Base-by-base conservation (phyloP, 179 eudicot species). In the Silene coronaria region DNA sequence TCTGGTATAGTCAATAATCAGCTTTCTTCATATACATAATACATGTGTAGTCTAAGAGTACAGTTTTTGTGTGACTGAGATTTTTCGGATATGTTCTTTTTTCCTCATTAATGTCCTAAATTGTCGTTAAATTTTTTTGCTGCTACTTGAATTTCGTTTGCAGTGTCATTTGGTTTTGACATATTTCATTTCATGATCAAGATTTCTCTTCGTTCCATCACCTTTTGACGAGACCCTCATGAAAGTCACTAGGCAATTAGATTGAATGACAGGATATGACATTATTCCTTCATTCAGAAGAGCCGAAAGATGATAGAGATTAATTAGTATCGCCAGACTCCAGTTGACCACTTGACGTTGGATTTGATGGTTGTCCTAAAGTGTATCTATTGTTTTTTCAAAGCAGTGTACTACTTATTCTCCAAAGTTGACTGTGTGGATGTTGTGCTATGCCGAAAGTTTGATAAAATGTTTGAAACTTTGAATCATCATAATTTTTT, bases 161-260 rank as follows among this genome's bases (percentile, higher is more conserved):
- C 16, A 42, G 16, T 68, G 3, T 42, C 27, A 21, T 38, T 24
- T 21, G 4, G 24, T 62, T 67, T 68, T 42, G 26, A 28, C 42
- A 17, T 38, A n/a, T 21, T 67, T 4, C 30, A 13, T 42, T 21
- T 68, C 26, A 12, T 68, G 53, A 42, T 68, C 6, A 9, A 22
- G 4, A 42, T 21, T 21, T 42, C 8, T 42, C 4, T 42, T 42
- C 24, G 2, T 22, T 10, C 55, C 32, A n/a, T 27, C 38, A 22
- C 55, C 16, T 68, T 68, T 68, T 70, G 72, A 45, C 9, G 16
- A 19, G n/a, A 46, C n/a, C 59, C n/a, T 51, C 59, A 46, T 23
- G 26, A n/a, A 70, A 13, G 58, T 60, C 59, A 26, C 4, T 45
- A 24, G 19, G 28, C 57, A 45, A 68, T 68, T 42, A 42, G 58